phyloP scores from a whole-genome alignment of 2,329 filamentous ascomycete species.

The Plenodomus lindquistii region DNA sequence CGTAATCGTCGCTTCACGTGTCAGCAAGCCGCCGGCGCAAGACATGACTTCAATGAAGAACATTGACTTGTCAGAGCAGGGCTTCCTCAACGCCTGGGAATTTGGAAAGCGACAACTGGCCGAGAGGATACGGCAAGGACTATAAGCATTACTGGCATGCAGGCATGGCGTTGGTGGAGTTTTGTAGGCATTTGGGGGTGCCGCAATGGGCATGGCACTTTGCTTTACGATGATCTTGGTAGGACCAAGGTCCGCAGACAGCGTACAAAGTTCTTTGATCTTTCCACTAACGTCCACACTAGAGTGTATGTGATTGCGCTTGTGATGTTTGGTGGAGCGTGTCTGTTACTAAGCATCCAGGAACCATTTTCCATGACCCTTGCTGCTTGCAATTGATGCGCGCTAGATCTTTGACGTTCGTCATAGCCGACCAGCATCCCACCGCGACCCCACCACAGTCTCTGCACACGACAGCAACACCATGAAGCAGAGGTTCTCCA shows the following conservation, averaged over 20 bases:
- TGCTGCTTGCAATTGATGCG: constrained; percentile 27
- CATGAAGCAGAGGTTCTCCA: constrained; percentile 82
- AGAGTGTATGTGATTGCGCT: constrained; percentile 13
- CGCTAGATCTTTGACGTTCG: constrained; percentile 27
- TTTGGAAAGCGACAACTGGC: constrained; percentile 90
- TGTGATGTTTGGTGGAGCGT: constrained; percentile 6
- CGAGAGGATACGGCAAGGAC: constrained; percentile 84
- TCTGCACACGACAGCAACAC: constrained; percentile 40
- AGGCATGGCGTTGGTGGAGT: constrained; percentile 40
- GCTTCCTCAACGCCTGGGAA: constrained; percentile 90
- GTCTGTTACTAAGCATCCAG: constrained; percentile 17
- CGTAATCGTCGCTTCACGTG: constrained; percentile 87
- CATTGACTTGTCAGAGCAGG: constrained; percentile 94
- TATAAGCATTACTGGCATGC: constrained; percentile 24
- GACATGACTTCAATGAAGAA: constrained; percentile 87
- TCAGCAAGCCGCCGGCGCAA: constrained; percentile 87
- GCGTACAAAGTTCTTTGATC: background rate
- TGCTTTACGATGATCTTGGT: constrained; percentile 9
- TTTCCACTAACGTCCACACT: background rate
- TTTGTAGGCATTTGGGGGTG: constrained; percentile 12
- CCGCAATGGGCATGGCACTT: constrained; percentile 10
- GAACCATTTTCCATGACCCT: constrained; percentile 25
- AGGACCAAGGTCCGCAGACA: background rate
- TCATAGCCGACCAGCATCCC: constrained; percentile 29
- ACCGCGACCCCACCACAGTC: constrained; percentile 31